phyloP scores from a whole-genome alignment of 1,284 basidiomycete species.

The Tetrapyrgos nigripes region DNA sequence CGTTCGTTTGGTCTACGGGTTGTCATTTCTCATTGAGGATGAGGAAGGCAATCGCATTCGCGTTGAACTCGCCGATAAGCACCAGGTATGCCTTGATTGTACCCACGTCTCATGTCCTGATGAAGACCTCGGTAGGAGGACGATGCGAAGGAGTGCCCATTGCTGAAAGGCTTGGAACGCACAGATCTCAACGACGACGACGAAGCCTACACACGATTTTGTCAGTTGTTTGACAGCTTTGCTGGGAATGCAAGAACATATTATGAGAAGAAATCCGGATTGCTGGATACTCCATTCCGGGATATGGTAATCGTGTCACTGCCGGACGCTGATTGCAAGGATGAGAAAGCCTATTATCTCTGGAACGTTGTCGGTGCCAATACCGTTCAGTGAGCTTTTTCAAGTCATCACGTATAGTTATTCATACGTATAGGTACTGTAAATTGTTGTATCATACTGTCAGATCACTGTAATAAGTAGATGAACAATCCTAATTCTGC shows the following conservation, averaged over 20 bases:
- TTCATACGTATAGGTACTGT: no score
- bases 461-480: no score
- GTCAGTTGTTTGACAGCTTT: conserved; percentile 45
- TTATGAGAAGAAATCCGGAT: background rate
- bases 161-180: conserved; percentile 50
- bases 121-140: conserved; percentile 4
- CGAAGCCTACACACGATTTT: conserved; percentile 43
- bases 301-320: background rate
- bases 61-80: conserved; percentile 8
- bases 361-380: background rate
- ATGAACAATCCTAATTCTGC: conserved; percentile 9
- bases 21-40: conserved; percentile 59
- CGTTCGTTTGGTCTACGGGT: conserved; percentile 51
- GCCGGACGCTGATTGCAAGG: background rate
- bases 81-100: conserved; percentile 38
- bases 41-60: conserved; percentile 45
- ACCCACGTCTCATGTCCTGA: conserved; percentile 4
- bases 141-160: conserved; percentile 40
- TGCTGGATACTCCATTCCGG: background rate
- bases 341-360: background rate
- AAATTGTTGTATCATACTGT: no score
- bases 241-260: conserved; percentile 46
- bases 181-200: conserved; percentile 47
- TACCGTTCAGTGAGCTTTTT: background rate
- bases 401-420: no score